Percentiles rank a stretch among this genome's conserved stretches.
These are phyloP conservation scores for Gautieria morchelliformis DNA, from an alignment of 768 basidiomycete species.

Conservation along the genomic window DNA sequence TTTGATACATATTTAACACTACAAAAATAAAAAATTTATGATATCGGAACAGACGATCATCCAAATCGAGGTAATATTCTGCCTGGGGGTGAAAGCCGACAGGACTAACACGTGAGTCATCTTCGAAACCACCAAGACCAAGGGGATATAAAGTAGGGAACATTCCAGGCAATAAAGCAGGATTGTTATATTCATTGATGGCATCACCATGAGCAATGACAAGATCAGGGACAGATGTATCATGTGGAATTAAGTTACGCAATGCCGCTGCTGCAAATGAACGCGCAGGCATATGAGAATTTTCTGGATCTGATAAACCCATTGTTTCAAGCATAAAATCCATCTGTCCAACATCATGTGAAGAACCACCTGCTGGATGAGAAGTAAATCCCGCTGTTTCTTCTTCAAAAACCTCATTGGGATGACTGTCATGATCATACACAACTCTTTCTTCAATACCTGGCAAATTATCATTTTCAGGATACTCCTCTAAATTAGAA, in stretches of 20 bases:
- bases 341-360: no score
- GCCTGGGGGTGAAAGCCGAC: conserved; percentile 27
- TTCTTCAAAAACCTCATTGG: neutral
- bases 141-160: conserved; percentile 36
- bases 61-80: conserved; percentile 22
- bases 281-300: conserved; percentile 14
- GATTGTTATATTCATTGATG: conserved; percentile 31
- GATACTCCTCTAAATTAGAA: conserved; percentile 12
- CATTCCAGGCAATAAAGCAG: conserved; percentile 28
- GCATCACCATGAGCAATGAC: conserved; percentile 24
- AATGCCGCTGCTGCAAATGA: conserved; percentile 1
- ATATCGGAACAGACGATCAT: conserved; percentile 26
- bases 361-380: neutral
- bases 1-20: conserved; percentile 33
- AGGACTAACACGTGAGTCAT: conserved; percentile 11
- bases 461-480: conserved; percentile 16
- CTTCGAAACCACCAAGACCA: conserved; percentile 33
- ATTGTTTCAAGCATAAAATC: conserved; percentile 20
- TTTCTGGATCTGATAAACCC: conserved; percentile 21
- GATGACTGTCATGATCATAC: conserved; percentile 12
- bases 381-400: conserved; percentile 11
- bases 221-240: conserved; percentile 12
- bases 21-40: conserved; percentile 34
- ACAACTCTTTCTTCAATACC: conserved; percentile 21
- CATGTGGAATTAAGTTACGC: conserved; percentile 2